Evolutionary conservation across 441 rosid genomes (phyloP).

Genomic region (Biscutella auriculata): DNA sequence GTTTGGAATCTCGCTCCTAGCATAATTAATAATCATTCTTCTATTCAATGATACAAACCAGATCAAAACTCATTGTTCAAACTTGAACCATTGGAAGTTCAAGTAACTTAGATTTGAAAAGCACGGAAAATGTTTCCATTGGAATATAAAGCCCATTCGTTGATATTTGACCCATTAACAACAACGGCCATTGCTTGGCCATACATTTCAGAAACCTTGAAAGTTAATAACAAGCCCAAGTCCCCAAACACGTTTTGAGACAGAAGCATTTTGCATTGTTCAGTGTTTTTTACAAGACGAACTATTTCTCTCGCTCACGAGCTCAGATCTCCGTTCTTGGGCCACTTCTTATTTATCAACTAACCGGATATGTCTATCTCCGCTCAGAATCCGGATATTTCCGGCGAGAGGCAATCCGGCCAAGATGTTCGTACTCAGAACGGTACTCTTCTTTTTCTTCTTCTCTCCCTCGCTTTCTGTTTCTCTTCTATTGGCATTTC

Average conservation of each 20-base stretch:
- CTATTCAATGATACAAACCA: no score
- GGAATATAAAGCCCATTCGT: no score
- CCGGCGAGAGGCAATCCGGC: slow-evolving; percentile 89
- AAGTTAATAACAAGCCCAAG: slow-evolving; percentile 21
- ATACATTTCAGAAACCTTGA: slow-evolving; percentile 14
- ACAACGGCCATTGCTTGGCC: slow-evolving; percentile 3
- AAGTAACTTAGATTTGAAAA: neutral
- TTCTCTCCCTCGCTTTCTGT: neutral
- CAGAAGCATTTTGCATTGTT: slow-evolving; percentile 12
- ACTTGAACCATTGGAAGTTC: no score
- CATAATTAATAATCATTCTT: no score
- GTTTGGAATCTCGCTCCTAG: no score
- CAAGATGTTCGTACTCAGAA: slow-evolving; percentile 97
- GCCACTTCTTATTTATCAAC: neutral
- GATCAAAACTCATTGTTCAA: neutral
- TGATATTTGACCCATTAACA: no score
- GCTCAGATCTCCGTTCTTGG: slow-evolving; percentile 27
- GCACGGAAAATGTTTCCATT: neutral
- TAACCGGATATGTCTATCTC: slow-evolving; percentile 38
- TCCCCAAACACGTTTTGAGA: slow-evolving; percentile 9
- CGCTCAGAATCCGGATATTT: slow-evolving; percentile 61
- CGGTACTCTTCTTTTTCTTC: slow-evolving; percentile 32
- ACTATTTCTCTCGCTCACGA: neutral
- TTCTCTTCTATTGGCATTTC: neutral
- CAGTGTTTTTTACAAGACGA: neutral